A percentile compares a stretch with the other conserved stretches of the same genome.
phyloP scores from a whole-genome alignment of 1,284 basidiomycete genomes.

The Coniferiporia sulphurascens region DNA sequence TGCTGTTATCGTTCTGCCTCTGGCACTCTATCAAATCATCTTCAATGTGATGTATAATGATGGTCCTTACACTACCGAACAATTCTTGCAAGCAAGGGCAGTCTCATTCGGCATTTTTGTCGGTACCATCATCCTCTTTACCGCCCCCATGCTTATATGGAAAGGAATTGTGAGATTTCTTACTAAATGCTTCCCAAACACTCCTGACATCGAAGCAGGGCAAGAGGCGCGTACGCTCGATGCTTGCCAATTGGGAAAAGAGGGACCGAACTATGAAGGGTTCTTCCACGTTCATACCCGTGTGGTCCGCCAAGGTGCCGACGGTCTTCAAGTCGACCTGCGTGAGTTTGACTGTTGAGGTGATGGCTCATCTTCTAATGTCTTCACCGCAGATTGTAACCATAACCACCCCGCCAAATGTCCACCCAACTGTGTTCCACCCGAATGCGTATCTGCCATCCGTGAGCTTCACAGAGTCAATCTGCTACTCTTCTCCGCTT shows the following conservation, averaged over 20 bases:
- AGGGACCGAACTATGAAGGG: constrained; percentile 35
- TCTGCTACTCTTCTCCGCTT: neutral
- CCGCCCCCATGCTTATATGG: constrained; percentile 43
- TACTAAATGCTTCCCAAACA: neutral
- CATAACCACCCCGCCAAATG: constrained; percentile 35
- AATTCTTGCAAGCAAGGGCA: constrained; percentile 34
- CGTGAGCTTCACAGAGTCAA: constrained; percentile 25
- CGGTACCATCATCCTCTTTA: constrained; percentile 37
- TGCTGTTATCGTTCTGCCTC: constrained; percentile 37
- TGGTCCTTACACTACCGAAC: constrained; percentile 22
- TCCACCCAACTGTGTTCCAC: constrained; percentile 36
- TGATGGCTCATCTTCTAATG: neutral
- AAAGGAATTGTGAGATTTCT: constrained; percentile 36
- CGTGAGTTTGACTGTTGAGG: constrained; percentile 22
- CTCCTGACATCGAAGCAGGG: constrained; percentile 32
- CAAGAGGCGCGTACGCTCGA: constrained; percentile 34
- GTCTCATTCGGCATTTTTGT: constrained; percentile 36
- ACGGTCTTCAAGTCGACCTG: constrained; percentile 39
- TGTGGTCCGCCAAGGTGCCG: constrained; percentile 42
- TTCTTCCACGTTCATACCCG: constrained; percentile 31
- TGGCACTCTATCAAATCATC: constrained; percentile 35
- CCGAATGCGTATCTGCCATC: constrained; percentile 42
- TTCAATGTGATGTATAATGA: constrained; percentile 27
- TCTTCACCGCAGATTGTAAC: constrained; percentile 32
- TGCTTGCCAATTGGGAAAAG: constrained; percentile 40